A percentile compares a stretch with the other conserved stretches of the same genome.
phyloP scores from a whole-genome alignment of 768 basidiomycete species.

The Coprinopsis sp. region DNA sequence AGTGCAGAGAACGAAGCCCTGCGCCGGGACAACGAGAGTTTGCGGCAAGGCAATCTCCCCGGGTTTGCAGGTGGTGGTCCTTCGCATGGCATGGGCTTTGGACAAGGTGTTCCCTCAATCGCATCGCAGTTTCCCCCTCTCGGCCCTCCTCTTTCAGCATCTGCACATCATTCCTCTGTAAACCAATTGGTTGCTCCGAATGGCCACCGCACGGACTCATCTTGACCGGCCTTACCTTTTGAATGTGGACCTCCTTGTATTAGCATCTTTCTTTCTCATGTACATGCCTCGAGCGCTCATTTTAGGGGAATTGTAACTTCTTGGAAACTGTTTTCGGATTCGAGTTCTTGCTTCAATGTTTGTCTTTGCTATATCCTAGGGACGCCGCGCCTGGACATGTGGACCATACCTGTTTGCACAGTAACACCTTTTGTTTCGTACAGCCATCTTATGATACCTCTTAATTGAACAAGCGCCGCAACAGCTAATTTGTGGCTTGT shows the following conservation, averaged over 20 bases:
- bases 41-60: constrained; percentile 54
- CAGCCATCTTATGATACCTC: too few relatives aligned
- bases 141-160: constrained; percentile 28
- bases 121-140: constrained; percentile 32
- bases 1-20: constrained; percentile 73
- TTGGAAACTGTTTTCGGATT: not conserved
- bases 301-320: not conserved
- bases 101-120: constrained; percentile 38
- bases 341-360: not conserved
- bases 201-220: constrained; percentile 4
- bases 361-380: not conserved
- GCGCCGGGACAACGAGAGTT: constrained; percentile 65
- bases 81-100: constrained; percentile 46
- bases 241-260: constrained; percentile 2
- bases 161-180: constrained; percentile 18
- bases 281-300: not conserved
- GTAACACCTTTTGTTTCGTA: too few relatives aligned
- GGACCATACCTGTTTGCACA: too few relatives aligned
- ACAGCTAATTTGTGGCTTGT: not conserved
- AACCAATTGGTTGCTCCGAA: constrained; percentile 10
- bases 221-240: not conserved
- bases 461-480: constrained; percentile 7
- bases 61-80: constrained; percentile 45
- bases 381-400: too few relatives aligned
- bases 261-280: not conserved